Evolutionary conservation across 805 yeast species (phyloP).

Genomic region (Candida odintsovae): DNA sequence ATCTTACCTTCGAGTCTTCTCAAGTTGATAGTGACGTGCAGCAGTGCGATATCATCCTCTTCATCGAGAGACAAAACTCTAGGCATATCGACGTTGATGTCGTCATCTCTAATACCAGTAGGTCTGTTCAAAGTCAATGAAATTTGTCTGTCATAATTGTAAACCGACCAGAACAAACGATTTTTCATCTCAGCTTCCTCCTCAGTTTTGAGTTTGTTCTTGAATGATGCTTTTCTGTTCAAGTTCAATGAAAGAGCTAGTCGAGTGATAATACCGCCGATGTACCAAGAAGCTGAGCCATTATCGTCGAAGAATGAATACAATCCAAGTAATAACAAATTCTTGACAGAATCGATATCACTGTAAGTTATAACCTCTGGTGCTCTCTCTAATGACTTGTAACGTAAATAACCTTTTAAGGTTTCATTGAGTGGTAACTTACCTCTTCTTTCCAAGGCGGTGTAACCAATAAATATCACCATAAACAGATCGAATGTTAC

Average conservation of each 20-base stretch:
- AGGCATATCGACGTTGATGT: conserved; percentile 41
- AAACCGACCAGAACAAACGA: conserved; percentile 43
- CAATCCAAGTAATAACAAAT: conserved; percentile 39
- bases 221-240: conserved; percentile 30
- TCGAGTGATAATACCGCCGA: conserved; percentile 42
- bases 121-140: conserved; percentile 46
- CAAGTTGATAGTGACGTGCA: conserved; percentile 36
- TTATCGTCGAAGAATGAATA: conserved; percentile 46
- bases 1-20: conserved; percentile 43
- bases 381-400: conserved; percentile 35
- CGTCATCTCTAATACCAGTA: conserved; percentile 42
- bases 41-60: conserved; percentile 33
- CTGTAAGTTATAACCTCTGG: conserved; percentile 33
- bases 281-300: conserved; percentile 47
- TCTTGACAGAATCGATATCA: conserved; percentile 34
- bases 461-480: conserved; percentile 51
- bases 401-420: conserved; percentile 35
- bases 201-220: conserved; percentile 5
- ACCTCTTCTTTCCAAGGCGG: conserved; percentile 39
- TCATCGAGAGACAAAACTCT: conserved; percentile 35
- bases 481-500: conserved; percentile 41
- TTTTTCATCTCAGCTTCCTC: conserved; percentile 27
- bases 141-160: conserved; percentile 35
- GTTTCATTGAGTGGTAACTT: conserved; percentile 30
- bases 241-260: conserved; percentile 40